Conservation (phyloP, 1,284 basidiomycete species). For the Fomitopsis schrenkii region DNA sequence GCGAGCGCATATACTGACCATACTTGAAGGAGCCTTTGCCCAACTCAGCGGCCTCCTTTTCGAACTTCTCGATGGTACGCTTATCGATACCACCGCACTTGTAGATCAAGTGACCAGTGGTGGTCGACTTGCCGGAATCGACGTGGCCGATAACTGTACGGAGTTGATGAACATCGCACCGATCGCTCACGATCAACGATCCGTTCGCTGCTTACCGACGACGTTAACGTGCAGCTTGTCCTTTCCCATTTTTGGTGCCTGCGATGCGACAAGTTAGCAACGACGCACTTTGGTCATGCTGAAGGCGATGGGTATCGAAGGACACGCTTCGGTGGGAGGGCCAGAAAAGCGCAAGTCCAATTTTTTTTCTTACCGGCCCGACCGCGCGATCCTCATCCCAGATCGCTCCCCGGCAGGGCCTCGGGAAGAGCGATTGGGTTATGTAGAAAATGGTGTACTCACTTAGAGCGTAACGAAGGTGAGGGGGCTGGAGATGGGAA, state of each 20-base stretch:
- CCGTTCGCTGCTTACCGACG: constrained; percentile 60
- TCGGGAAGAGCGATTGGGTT: constrained; percentile 5
- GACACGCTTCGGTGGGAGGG: background rate
- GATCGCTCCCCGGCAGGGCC: background rate
- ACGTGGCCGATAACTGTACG: constrained; percentile 90
- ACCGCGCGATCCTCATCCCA: background rate
- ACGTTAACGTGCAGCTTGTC: constrained; percentile 89
- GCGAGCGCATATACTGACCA: constrained; percentile 42
- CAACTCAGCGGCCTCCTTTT: constrained; percentile 99
- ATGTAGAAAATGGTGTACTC: constrained; percentile 12
- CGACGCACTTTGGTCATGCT: background rate
- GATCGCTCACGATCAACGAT: constrained; percentile 1
- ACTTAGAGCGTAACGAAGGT: constrained; percentile 30
- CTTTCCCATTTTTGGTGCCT: constrained; percentile 75
- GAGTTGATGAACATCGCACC: constrained; percentile 5
- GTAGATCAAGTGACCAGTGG: constrained; percentile 99
- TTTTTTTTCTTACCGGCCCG: background rate
- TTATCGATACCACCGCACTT: constrained; percentile 99
- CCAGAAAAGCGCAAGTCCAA: background rate
- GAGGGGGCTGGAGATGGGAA: constrained; percentile 26
- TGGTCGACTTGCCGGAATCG: constrained; percentile 99
- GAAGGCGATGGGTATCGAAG: background rate
- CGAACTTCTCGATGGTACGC: constrained; percentile 99
- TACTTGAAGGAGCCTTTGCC: constrained; percentile 99
- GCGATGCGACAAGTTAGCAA: constrained; percentile 7